Conservation (phyloP, 2,329 filamentous ascomycete genomes). For the Colletotrichum horii region DNA sequence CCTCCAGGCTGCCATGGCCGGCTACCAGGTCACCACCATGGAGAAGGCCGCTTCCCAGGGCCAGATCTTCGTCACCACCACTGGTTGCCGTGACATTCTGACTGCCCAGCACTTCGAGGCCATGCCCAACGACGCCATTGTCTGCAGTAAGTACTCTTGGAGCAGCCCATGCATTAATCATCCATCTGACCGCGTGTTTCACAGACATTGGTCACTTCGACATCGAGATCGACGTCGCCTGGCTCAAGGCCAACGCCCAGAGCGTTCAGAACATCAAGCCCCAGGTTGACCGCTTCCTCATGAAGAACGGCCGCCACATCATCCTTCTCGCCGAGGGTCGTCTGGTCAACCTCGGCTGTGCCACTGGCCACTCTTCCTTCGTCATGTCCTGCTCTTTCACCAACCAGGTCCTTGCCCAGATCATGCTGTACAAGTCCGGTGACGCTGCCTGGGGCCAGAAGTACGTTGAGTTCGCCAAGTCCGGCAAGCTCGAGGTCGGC, state of each 20-base stretch:
- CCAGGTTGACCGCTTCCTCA: conserved; percentile 97
- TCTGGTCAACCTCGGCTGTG: conserved; percentile 99
- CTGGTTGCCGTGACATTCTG: conserved; percentile 97
- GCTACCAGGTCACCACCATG: conserved; percentile 97
- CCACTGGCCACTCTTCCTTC: conserved; percentile 98
- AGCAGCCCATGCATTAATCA: neutral
- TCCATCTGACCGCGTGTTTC: conserved; percentile 1
- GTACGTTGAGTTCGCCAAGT: conserved; percentile 95
- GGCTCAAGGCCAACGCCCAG: conserved; percentile 96
- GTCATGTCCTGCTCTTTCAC: conserved; percentile 99
- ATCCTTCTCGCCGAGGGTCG: conserved; percentile 98
- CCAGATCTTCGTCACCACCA: conserved; percentile 99
- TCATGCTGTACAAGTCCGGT: conserved; percentile 93
- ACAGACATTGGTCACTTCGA: conserved; percentile 98
- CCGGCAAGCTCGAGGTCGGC: conserved; percentile 85
- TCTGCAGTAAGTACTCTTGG: conserved; percentile 76
- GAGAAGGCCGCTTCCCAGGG: conserved; percentile 88
- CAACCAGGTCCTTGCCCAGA: conserved; percentile 99
- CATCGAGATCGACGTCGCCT: conserved; percentile 99
- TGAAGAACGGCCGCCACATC: conserved; percentile 94
- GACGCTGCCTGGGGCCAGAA: conserved; percentile 89
- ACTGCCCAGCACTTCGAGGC: conserved; percentile 89
- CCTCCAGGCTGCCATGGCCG: conserved; percentile 96
- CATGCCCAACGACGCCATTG: conserved; percentile 98
- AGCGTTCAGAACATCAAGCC: conserved; percentile 99